Evolutionary conservation across 805 yeast genomes (phyloP).

Genomic region (Cyberlindnera maritima): DNA sequence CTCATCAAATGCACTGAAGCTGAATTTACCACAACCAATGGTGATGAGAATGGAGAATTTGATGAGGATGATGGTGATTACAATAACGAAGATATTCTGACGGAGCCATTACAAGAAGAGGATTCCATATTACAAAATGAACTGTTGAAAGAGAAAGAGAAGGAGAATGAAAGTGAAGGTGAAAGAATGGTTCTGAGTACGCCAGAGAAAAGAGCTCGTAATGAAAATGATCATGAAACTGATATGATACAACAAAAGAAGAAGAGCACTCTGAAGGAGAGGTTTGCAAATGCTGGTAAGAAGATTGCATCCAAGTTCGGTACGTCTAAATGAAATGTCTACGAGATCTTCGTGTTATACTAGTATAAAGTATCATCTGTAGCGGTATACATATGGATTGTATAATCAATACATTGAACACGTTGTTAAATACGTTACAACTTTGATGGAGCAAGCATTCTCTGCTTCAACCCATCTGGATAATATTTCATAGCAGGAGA

Average conservation of each 20-base stretch:
- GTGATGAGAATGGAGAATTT: constrained; percentile 13
- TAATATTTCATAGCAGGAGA: constrained; percentile 35
- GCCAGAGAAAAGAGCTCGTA: constrained; percentile 18
- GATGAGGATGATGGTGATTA: constrained; percentile 19
- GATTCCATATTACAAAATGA: constrained; percentile 13
- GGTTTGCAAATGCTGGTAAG: constrained; percentile 27
- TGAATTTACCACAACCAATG: constrained; percentile 32
- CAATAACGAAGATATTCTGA: constrained; percentile 16
- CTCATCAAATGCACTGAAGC: constrained; percentile 20
- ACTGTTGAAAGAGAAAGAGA: constrained; percentile 7
- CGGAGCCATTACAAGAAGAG: constrained; percentile 24
- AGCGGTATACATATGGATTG: too few species aligned
- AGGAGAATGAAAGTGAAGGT: neutral
- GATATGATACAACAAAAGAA: constrained; percentile 12
- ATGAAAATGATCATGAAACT: constrained; percentile 8
- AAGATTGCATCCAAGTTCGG: constrained; percentile 26
- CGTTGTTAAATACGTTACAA: constrained; percentile 20
- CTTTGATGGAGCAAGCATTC: constrained; percentile 34
- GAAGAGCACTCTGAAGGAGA: constrained; percentile 21
- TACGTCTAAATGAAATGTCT: constrained; percentile 13
- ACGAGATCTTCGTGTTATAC: neutral
- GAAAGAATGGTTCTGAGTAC: constrained; percentile 1
- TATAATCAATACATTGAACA: neutral
- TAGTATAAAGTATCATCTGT: too few species aligned
- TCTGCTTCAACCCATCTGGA: constrained; percentile 39